Conservation (phyloP, 2,329 filamentous ascomycete species). For the Ceratocystis cacaofunesta region DNA sequence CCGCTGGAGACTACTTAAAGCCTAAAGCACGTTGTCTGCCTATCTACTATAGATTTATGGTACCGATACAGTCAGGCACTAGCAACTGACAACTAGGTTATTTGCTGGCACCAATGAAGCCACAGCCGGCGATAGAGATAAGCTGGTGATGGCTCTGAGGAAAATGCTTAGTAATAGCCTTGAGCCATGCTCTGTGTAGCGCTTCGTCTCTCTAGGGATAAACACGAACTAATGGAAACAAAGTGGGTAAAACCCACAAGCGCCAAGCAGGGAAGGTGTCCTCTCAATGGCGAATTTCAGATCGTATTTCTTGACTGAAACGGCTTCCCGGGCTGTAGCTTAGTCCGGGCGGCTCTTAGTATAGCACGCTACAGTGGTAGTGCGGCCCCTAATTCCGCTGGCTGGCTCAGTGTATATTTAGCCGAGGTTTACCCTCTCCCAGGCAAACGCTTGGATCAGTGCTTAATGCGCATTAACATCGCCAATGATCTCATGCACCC, state of each 20-base stretch:
- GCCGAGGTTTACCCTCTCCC: neutral
- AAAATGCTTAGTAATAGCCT: neutral
- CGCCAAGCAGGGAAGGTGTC: neutral
- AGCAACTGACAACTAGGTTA: neutral
- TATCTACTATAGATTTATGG: too few species aligned
- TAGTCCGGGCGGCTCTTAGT: neutral
- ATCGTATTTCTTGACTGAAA: neutral
- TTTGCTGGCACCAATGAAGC: conserved; percentile 7
- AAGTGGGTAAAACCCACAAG: neutral
- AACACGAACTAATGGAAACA: neutral
- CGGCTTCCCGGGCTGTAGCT: neutral
- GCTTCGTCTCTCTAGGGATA: too few species aligned
- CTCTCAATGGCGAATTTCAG: neutral
- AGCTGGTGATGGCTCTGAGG: neutral
- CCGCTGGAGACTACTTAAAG: too few species aligned
- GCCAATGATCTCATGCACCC: neutral
- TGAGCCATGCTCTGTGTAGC: too few species aligned
- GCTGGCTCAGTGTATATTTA: neutral
- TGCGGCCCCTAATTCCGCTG: neutral
- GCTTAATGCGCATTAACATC: neutral
- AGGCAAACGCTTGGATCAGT: neutral
- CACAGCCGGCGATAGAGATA: neutral
- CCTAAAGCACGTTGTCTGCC: too few species aligned
- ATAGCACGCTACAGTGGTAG: neutral
- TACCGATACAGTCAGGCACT: too few species aligned